phyloP scores from a whole-genome alignment of 2,329 filamentous ascomycete species.

The Arthroderma sp. region DNA sequence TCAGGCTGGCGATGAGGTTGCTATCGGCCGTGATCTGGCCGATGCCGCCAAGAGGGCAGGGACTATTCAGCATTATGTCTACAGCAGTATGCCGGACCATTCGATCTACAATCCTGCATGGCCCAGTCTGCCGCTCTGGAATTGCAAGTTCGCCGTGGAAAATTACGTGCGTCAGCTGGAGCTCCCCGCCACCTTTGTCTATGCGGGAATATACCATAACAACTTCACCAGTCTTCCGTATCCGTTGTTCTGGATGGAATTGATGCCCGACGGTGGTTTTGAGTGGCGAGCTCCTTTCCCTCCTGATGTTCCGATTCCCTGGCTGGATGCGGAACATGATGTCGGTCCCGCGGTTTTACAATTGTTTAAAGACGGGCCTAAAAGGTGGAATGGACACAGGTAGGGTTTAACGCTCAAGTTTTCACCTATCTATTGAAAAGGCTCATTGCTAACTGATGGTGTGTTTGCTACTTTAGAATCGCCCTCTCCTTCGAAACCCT shows the following conservation, averaged over 20 bases:
- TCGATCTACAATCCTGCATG: slow-evolving; percentile 61
- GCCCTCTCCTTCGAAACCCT: slow-evolving; percentile 84
- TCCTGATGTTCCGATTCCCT: slow-evolving; percentile 75
- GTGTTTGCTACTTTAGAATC: slow-evolving; percentile 42
- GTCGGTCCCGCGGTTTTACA: slow-evolving; percentile 84
- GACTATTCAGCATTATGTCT: slow-evolving; percentile 75
- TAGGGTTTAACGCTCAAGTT: slow-evolving; percentile 25
- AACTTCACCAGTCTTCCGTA: slow-evolving; percentile 92
- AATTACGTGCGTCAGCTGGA: slow-evolving; percentile 75
- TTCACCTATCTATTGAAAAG: slow-evolving; percentile 5
- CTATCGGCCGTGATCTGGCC: slow-evolving; percentile 75
- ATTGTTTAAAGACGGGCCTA: slow-evolving; percentile 83
- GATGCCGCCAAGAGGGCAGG: slow-evolving; percentile 76
- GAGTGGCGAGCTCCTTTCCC: slow-evolving; percentile 91
- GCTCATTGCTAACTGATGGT: neutral
- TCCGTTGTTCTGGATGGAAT: slow-evolving; percentile 88
- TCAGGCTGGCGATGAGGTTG: slow-evolving; percentile 76
- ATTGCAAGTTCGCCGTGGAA: slow-evolving; percentile 82
- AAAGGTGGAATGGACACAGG: slow-evolving; percentile 67
- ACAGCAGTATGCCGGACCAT: slow-evolving; percentile 95
- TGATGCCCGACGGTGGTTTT: slow-evolving; percentile 73
- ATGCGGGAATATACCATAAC: slow-evolving; percentile 97
- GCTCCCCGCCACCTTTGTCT: slow-evolving; percentile 81
- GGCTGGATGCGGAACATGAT: slow-evolving; percentile 93
- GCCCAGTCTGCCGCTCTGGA: slow-evolving; percentile 81